phyloP scores from a whole-genome alignment of 345 rosid species.

The Kernera saxatilis region DNA sequence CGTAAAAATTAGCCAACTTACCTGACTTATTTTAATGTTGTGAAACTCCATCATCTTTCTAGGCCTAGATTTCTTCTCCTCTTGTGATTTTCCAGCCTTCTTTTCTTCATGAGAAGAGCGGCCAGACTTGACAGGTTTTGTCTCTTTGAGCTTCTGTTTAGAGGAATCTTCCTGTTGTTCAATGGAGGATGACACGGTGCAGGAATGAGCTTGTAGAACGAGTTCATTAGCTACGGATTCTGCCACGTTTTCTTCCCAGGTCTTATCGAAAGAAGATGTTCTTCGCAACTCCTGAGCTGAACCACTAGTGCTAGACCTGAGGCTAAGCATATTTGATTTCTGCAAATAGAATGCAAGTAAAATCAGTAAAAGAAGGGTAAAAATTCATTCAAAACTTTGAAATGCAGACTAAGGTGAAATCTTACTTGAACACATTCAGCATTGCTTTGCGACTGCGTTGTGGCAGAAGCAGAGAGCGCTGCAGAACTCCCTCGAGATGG shows the following conservation, averaged over 20 bases:
- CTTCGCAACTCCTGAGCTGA: conserved; percentile 67
- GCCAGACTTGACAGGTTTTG: conserved; percentile 59
- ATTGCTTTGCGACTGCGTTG: conserved; percentile 32
- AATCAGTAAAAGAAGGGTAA: not conserved
- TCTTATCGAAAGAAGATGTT: conserved; percentile 82
- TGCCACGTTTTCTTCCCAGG: conserved; percentile 89
- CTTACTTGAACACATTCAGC: conserved; percentile 44
- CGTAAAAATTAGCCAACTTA: conserved; percentile 22
- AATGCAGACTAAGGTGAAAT: conserved; percentile 1
- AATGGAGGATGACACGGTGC: conserved; percentile 47
- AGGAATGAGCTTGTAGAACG: conserved; percentile 60
- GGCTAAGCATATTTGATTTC: conserved; percentile 43
- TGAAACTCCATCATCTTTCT: conserved; percentile 85
- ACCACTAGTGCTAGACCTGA: conserved; percentile 39
- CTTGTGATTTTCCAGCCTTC: conserved; percentile 67
- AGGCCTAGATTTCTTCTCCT: conserved; percentile 90
- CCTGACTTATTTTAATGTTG: conserved; percentile 97
- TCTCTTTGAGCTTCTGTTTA: conserved; percentile 61
- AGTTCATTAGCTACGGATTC: conserved; percentile 86
- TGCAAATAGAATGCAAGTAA: conserved; percentile 25
- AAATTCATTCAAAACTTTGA: not conserved
- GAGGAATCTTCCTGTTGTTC: conserved; percentile 73
- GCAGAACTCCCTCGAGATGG: conserved; percentile 44
- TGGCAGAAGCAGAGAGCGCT: conserved; percentile 23
- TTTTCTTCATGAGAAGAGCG: conserved; percentile 89